Evolutionary conservation across 306 rosid genomes (phyloP).

Genomic region (Arachis stenosperma): DNA sequence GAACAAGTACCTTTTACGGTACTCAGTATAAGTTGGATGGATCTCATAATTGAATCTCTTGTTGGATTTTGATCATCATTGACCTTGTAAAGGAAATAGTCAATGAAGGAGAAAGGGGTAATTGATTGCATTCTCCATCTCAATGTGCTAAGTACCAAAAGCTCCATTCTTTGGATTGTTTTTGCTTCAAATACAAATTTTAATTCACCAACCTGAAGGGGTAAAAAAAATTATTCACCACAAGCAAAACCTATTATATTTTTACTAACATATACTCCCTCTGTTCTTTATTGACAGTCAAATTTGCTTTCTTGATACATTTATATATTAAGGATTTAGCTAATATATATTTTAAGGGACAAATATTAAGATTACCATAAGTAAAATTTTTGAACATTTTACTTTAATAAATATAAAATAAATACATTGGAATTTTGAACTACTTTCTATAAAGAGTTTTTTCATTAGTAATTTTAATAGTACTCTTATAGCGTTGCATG

Average conservation of each 20-base stretch:
- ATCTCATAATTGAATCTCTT: slow-evolving; percentile 49
- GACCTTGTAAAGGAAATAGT: slow-evolving; percentile 69
- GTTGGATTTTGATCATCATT: slow-evolving; percentile 50
- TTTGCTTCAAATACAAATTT: slow-evolving; percentile 79
- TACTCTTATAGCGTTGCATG: no score
- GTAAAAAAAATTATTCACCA: slow-evolving; percentile 3
- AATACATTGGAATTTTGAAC: no score
- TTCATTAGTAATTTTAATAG: no score
- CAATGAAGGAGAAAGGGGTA: slow-evolving; percentile 91
- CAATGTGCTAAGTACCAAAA: slow-evolving; percentile 77
- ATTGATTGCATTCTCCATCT: slow-evolving; percentile 92
- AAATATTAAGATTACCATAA: no score
- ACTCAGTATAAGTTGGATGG: slow-evolving; percentile 60
- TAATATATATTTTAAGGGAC: no score
- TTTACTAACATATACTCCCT: not conserved
- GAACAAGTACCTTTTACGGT: slow-evolving; percentile 56
- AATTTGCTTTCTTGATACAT: no score
- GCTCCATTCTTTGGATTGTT: slow-evolving; percentile 88
- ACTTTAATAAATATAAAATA: no score
- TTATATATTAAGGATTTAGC: no score
- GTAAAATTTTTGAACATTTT: no score
- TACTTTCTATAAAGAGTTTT: no score
- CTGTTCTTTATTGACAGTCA: no score
- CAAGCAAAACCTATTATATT: slow-evolving; percentile 19
- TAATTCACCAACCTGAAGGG: slow-evolving; percentile 60